A percentile compares a stretch with the other conserved stretches of the same genome.
Conservation (phyloP, 208 protist species). For the Phytomonas sp. region DNA sequence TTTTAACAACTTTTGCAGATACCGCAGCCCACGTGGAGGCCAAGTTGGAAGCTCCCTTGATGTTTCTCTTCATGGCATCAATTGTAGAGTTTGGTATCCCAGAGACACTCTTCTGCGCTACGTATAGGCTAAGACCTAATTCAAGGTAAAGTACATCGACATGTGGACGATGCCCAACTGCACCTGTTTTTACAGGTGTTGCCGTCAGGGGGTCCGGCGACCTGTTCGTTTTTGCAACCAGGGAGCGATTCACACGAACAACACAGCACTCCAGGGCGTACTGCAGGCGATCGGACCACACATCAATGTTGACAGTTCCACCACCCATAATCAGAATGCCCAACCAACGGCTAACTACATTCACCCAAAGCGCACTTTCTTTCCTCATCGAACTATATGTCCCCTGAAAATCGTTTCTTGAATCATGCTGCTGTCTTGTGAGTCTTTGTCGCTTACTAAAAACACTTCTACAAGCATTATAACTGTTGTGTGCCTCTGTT, state of each 20-base stretch:
- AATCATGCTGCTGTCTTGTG: neutral
- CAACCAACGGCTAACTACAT: conserved; percentile 42
- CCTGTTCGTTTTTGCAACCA: conserved; percentile 7
- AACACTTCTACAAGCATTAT: neutral
- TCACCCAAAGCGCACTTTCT: conserved; percentile 60
- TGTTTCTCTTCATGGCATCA: neutral
- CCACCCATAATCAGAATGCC: conserved; percentile 60
- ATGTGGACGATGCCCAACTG: neutral
- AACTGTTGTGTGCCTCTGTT: neutral
- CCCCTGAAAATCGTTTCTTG: neutral
- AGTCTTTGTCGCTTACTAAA: neutral
- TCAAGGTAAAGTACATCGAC: neutral
- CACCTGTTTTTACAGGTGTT: neutral
- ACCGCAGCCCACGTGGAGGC: neutral
- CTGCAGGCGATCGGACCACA: conserved; percentile 57
- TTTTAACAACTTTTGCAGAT: neutral
- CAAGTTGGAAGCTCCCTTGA: neutral
- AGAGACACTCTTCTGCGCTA: neutral
- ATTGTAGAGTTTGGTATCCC: neutral
- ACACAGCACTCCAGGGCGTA: conserved; percentile 23
- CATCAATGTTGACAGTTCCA: conserved; percentile 39
- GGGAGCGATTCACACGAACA: neutral
- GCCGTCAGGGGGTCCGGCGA: conserved; percentile 11
- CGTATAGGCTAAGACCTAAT: neutral
- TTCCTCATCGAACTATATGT: conserved; percentile 8